phyloP scores from a whole-genome alignment of 192 early-diverging fungal species.

The Backusella tarrabulga region DNA sequence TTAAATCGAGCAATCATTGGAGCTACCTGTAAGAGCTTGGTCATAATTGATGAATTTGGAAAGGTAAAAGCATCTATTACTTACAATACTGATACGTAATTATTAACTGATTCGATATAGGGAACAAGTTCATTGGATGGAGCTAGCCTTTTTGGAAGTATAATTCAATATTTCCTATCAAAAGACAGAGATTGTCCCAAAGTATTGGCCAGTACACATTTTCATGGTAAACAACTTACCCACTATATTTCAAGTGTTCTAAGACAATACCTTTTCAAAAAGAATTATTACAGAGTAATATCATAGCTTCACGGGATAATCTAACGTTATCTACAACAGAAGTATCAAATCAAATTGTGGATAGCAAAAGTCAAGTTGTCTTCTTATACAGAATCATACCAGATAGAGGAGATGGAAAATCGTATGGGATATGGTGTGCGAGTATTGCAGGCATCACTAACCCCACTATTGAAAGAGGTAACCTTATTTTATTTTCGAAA shows the following conservation, averaged over 20 bases:
- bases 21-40: slow-evolving; percentile 52
- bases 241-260: slow-evolving; percentile 51
- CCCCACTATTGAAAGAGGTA: slow-evolving; percentile 42
- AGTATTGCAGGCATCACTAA: slow-evolving; percentile 38
- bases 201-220: slow-evolving; percentile 83
- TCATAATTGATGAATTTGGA: slow-evolving; percentile 85
- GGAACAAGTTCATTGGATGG: slow-evolving; percentile 60
- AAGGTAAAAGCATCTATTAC: slow-evolving; percentile 41
- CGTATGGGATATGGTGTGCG: slow-evolving; percentile 49
- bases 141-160: slow-evolving; percentile 73
- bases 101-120: not conserved
- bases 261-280: slow-evolving; percentile 35
- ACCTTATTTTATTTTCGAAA: not conserved
- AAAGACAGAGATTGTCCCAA: slow-evolving; percentile 54
- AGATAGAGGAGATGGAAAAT: slow-evolving; percentile 31
- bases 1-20: slow-evolving; percentile 47
- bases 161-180: slow-evolving; percentile 57
- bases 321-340: slow-evolving; percentile 8
- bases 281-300: slow-evolving; percentile 42
- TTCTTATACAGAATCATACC: slow-evolving; percentile 65
- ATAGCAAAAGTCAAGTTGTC: slow-evolving; percentile 39
- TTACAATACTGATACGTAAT: not conserved
- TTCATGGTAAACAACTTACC: slow-evolving; percentile 61
- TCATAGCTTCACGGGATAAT: slow-evolving; percentile 60
- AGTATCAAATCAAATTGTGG: not conserved